phyloP scores from a whole-genome alignment of 1,284 basidiomycete species.

The Moesziomyces sp. region DNA sequence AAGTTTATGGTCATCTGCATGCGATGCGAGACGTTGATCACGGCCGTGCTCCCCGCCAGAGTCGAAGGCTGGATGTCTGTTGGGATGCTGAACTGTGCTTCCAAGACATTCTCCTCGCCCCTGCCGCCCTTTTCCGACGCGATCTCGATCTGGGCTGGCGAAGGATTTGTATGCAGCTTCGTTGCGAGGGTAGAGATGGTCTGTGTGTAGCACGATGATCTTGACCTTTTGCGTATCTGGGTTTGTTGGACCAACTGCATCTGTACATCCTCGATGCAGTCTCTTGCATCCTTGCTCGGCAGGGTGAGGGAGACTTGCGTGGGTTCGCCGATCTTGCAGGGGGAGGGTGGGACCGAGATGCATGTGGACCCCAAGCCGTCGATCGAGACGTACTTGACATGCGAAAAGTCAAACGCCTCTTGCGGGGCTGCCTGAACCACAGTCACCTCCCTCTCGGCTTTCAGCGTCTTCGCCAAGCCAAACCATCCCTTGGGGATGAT shows the following conservation, averaged over 20 bases:
- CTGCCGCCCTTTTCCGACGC: neutral
- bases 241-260: slow-evolving; percentile 7
- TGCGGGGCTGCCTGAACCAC: slow-evolving; percentile 3
- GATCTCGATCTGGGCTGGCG: neutral
- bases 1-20: slow-evolving; percentile 7
- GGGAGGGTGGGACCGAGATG: slow-evolving; percentile 6
- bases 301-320: neutral
- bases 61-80: slow-evolving; percentile 8
- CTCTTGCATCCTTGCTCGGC: neutral
- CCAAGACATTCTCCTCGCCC: neutral
- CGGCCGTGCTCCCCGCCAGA: neutral
- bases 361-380: slow-evolving; percentile 5
- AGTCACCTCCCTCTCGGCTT: neutral
- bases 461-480: neutral
- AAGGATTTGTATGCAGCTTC: neutral
- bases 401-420: neutral
- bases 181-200: neutral
- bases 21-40: slow-evolving; percentile 13
- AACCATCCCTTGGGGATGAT: slow-evolving; percentile 4
- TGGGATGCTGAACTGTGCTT: neutral
- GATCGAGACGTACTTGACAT: slow-evolving; percentile 8
- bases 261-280: neutral
- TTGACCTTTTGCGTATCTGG: neutral
- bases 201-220: neutral
- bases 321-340: slow-evolving; percentile 8